Evolutionary conservation across 2,329 filamentous ascomycete species (phyloP).

Genomic region (Waltergamsia citrina): DNA sequence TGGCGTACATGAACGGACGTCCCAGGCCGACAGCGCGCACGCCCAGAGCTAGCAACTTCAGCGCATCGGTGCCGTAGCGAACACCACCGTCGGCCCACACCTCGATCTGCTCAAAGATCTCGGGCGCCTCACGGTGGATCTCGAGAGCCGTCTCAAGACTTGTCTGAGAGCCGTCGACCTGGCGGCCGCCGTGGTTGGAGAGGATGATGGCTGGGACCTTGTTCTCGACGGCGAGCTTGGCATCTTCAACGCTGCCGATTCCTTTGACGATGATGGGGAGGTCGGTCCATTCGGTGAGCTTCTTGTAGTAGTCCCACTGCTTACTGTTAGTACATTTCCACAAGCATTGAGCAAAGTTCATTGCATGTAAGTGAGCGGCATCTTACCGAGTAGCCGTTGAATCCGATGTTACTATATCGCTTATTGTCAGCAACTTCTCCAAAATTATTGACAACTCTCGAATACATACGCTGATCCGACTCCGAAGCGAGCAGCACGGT

Average conservation of each 20-base stretch:
- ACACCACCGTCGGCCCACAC: constrained; percentile 31
- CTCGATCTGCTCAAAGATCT: constrained; percentile 27
- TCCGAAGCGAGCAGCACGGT: constrained; percentile 27
- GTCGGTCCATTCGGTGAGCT: constrained; percentile 21
- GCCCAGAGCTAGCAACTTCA: constrained; percentile 33
- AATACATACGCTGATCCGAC: constrained; percentile 23
- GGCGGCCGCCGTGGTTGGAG: constrained; percentile 32
- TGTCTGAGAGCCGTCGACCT: constrained; percentile 28
- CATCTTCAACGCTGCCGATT: constrained; percentile 25
- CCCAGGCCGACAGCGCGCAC: constrained; percentile 36
- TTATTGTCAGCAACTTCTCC: constrained; percentile 7
- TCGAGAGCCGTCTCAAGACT: constrained; percentile 27
- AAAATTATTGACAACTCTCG: constrained; percentile 1
- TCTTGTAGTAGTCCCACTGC: constrained; percentile 25
- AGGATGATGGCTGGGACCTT: constrained; percentile 24
- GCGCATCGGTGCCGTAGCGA: constrained; percentile 29
- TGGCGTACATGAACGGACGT: constrained; percentile 41
- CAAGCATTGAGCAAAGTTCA: not conserved
- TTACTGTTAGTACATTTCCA: no score
- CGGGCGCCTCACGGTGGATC: constrained; percentile 24
- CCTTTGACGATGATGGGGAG: constrained; percentile 31
- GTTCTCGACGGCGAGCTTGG: constrained; percentile 17
- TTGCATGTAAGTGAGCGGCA: not conserved
- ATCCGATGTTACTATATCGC: constrained; percentile 11
- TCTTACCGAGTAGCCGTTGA: constrained; percentile 5